Percentiles rank a stretch among this genome's conserved stretches.
Evolutionary conservation across 2,329 filamentous ascomycete genomes (phyloP).

Genomic region (Aureobasidium leucospermi): DNA sequence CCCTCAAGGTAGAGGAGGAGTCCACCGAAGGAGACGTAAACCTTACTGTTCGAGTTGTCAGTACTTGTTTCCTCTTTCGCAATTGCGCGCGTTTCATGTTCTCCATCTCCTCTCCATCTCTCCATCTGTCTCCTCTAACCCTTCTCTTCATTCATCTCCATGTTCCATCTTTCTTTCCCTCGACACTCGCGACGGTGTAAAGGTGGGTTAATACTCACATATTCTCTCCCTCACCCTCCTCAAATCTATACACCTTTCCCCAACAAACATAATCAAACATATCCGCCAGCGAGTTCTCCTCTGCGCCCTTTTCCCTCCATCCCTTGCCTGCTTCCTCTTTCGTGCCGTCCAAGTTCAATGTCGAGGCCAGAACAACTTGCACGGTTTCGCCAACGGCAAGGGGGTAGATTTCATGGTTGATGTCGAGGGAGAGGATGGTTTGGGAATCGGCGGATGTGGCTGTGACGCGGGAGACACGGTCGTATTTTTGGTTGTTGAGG

Average conservation of each 20-base stretch:
- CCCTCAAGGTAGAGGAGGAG: slow-evolving; percentile 85
- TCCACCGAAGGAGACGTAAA: slow-evolving; percentile 89
- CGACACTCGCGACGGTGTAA: slow-evolving; percentile 44
- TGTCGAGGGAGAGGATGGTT: slow-evolving; percentile 76
- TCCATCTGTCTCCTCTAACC: neutral
- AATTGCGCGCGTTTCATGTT: neutral
- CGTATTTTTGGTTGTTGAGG: slow-evolving; percentile 82
- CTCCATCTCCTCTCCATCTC: too few species aligned
- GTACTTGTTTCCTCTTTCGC: neutral
- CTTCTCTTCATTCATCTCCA: neutral
- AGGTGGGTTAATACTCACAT: slow-evolving; percentile 46
- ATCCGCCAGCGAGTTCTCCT: slow-evolving; percentile 55
- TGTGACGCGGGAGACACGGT: slow-evolving; percentile 81
- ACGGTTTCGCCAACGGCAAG: slow-evolving; percentile 66
- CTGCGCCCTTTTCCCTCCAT: slow-evolving; percentile 67
- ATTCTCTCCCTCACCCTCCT: slow-evolving; percentile 73
- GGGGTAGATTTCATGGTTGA: slow-evolving; percentile 90
- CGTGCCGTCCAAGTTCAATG: slow-evolving; percentile 75
- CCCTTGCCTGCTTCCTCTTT: slow-evolving; percentile 41
- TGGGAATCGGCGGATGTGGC: slow-evolving; percentile 68
- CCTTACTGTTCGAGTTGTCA: slow-evolving; percentile 45
- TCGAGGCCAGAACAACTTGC: slow-evolving; percentile 75
- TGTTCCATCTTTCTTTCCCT: slow-evolving; percentile 21
- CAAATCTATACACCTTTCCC: slow-evolving; percentile 83
- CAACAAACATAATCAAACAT: slow-evolving; percentile 84